These are phyloP conservation scores for Aspergillus sp. DNA, from an alignment of 2,329 filamentous ascomycete genomes.

Conservation along the genomic window DNA sequence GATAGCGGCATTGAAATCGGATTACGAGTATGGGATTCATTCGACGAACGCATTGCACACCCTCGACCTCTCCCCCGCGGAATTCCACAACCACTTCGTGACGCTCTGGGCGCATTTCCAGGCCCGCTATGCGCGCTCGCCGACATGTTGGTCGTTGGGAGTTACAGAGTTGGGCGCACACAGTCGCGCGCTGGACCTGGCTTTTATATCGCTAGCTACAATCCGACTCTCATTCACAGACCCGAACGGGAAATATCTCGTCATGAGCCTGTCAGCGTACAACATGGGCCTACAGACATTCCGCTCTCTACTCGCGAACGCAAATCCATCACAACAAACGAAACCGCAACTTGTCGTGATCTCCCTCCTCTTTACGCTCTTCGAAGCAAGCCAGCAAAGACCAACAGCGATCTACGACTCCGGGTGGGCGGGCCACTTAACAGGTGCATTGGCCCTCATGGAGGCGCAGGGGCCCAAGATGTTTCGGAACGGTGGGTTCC, in stretches of 20 bases:
- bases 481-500: not conserved
- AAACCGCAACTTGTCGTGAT: not conserved
- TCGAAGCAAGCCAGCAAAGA: not conserved
- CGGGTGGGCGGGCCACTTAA: not conserved
- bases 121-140: not conserved
- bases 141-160: not conserved
- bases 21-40: not conserved
- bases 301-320: not conserved
- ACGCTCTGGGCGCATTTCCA: not conserved
- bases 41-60: not conserved
- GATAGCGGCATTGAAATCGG: too few relatives aligned
- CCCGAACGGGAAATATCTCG: not conserved
- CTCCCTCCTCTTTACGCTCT: not conserved
- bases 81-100: not conserved
- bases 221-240: not conserved
- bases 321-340: not conserved
- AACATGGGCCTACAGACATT: not conserved
- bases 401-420: not conserved
- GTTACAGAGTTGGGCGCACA: not conserved
- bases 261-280: not conserved
- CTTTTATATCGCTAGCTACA: not conserved
- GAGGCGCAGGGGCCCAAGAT: not conserved
- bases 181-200: not conserved
- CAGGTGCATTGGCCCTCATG: not conserved
- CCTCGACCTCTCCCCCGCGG: not conserved